phyloP scores from a whole-genome alignment of 805 yeast genomes.

The Scheffersomyces stipitis region DNA sequence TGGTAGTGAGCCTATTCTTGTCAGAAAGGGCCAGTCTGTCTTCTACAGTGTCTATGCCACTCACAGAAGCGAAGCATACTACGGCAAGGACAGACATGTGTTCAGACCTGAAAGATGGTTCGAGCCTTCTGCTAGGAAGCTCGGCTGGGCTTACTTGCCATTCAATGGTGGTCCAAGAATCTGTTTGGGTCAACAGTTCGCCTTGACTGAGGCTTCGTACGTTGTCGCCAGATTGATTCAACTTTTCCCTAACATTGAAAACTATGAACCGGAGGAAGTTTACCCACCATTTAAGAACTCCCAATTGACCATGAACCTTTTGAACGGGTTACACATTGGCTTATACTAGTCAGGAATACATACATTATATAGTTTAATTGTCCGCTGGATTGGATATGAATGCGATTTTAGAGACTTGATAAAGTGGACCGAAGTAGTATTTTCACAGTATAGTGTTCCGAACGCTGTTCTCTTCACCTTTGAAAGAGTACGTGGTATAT shows the following conservation, averaged over 20 bases:
- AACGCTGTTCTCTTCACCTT: too few relatives aligned
- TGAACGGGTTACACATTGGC: constrained; percentile 19
- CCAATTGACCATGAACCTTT: constrained; percentile 30
- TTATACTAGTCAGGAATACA: neutral
- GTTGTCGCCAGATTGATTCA: constrained; percentile 28
- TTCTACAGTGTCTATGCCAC: constrained; percentile 17
- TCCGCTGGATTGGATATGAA: too few relatives aligned
- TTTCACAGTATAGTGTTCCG: too few relatives aligned
- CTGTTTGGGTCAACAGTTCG: constrained; percentile 42
- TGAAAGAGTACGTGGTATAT: too few relatives aligned
- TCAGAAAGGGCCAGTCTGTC: constrained; percentile 23
- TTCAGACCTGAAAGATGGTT: constrained; percentile 44
- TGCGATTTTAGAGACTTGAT: too few relatives aligned
- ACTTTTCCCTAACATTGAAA: constrained; percentile 25
- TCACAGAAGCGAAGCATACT: constrained; percentile 19
- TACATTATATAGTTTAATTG: neutral
- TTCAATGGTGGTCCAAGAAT: constrained; percentile 41
- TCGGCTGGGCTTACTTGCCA: constrained; percentile 38
- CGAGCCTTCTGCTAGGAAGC: constrained; percentile 19
- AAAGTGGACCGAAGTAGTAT: too few relatives aligned
- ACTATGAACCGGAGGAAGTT: constrained; percentile 2
- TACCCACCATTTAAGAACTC: constrained; percentile 18
- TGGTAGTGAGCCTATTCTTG: constrained; percentile 18
- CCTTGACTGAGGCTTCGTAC: constrained; percentile 37
- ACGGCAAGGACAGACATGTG: constrained; percentile 34